Evolutionary conservation across 208 protist species (phyloP).

Genomic region (Trichomonas tenax): DNA sequence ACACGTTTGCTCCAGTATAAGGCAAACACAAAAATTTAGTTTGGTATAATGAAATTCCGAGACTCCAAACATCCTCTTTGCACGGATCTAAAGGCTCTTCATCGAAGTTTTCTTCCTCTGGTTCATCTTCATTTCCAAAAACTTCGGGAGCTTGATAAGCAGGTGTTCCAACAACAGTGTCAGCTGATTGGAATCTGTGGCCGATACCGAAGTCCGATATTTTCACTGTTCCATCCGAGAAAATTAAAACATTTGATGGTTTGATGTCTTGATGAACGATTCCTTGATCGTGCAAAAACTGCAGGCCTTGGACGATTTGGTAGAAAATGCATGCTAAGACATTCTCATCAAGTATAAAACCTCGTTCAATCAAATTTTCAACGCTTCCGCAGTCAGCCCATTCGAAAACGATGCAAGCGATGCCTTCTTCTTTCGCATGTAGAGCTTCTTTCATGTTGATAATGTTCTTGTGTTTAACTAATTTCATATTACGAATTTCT

Average conservation of each 20-base stretch:
- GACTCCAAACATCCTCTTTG: background rate
- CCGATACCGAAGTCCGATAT: slow-evolving; percentile 3
- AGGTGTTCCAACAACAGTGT: background rate
- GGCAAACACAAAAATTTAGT: background rate
- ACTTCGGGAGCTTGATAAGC: slow-evolving; percentile 6
- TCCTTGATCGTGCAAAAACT: background rate
- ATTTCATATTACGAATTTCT: background rate
- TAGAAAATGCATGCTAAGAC: background rate
- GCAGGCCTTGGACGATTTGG: background rate
- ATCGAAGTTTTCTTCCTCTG: background rate
- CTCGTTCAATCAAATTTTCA: background rate
- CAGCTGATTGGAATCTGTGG: background rate
- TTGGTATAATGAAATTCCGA: background rate
- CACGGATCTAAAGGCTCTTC: background rate
- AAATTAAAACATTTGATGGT: background rate
- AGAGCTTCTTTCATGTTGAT: background rate
- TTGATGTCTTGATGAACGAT: slow-evolving; percentile 1
- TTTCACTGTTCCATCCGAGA: background rate
- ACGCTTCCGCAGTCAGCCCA: background rate
- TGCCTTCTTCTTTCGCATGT: background rate
- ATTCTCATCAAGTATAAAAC: background rate
- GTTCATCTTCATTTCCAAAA: background rate
- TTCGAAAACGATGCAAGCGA: background rate
- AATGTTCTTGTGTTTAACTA: background rate
- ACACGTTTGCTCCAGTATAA: background rate